Conservation (phyloP, 768 basidiomycete species). For the Erythrobasidium yunnanense region DNA sequence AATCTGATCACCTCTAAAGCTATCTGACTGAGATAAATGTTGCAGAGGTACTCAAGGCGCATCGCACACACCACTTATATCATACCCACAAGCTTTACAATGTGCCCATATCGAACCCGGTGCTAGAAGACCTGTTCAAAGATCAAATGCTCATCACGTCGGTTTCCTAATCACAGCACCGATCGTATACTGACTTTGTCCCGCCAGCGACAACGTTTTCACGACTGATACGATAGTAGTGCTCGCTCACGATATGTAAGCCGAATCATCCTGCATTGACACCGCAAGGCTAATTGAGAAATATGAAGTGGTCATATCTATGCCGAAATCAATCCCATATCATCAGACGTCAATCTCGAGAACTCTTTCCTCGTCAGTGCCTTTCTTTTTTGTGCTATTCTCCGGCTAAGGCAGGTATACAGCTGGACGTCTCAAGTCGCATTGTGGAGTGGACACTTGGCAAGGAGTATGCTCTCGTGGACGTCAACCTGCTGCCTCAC, state of each 20-base stretch:
- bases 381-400: too few relatives aligned
- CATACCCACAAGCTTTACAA: slow-evolving; percentile 57
- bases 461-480: slow-evolving; percentile 63
- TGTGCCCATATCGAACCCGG: slow-evolving; percentile 37
- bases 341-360: slow-evolving; percentile 58
- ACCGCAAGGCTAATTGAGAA: too few relatives aligned
- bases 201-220: slow-evolving; percentile 57
- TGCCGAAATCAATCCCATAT: slow-evolving; percentile 51
- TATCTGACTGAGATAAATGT: background rate
- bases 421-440: slow-evolving; percentile 77
- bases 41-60: slow-evolving; percentile 54
- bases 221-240: slow-evolving; percentile 64
- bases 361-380: slow-evolving; percentile 65
- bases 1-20: background rate
- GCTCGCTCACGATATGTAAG: slow-evolving; percentile 91
- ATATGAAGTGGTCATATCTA: slow-evolving; percentile 84
- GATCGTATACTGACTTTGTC: background rate
- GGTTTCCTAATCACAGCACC: background rate
- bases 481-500: slow-evolving; percentile 61
- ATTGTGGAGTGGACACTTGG: slow-evolving; percentile 62
- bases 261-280: slow-evolving; percentile 15
- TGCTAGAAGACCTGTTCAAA: slow-evolving; percentile 61
- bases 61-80: slow-evolving; percentile 74
- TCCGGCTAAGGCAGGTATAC: too few relatives aligned
- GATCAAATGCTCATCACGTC: slow-evolving; percentile 85